phyloP scores from a whole-genome alignment of 352 stramenopile genomes.

The Globisporangium solare region DNA sequence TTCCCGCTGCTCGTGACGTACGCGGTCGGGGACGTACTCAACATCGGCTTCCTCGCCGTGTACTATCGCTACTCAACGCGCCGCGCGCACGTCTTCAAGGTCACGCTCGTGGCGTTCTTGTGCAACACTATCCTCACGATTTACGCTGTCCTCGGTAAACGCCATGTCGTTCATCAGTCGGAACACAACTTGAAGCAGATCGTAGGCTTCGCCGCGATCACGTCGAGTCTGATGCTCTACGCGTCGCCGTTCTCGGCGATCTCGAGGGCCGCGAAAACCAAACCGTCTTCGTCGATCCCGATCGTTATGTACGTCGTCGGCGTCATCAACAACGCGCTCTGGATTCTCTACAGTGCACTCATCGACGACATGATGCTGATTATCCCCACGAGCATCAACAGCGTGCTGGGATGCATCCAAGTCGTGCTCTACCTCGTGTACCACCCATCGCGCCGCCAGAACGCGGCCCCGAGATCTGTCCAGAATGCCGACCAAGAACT shows the following conservation, averaged over 20 bases:
- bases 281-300: slow-evolving; percentile 52
- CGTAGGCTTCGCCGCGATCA: slow-evolving; percentile 41
- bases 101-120: slow-evolving; percentile 23
- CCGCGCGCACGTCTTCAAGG: slow-evolving; percentile 31
- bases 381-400: slow-evolving; percentile 42
- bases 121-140: slow-evolving; percentile 38
- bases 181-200: slow-evolving; percentile 23
- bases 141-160: slow-evolving; percentile 44
- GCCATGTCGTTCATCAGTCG: slow-evolving; percentile 22
- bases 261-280: slow-evolving; percentile 42
- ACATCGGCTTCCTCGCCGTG: slow-evolving; percentile 40
- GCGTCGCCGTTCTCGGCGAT: slow-evolving; percentile 57
- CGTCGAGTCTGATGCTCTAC: slow-evolving; percentile 59
- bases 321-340: slow-evolving; percentile 69
- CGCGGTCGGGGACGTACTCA: slow-evolving; percentile 39
- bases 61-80: slow-evolving; percentile 41
- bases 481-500: slow-evolving; percentile 10
- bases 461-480: neutral
- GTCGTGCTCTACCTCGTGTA: slow-evolving; percentile 58
- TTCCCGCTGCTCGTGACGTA: slow-evolving; percentile 55
- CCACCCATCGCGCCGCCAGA: slow-evolving; percentile 22
- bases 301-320: slow-evolving; percentile 60
- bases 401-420: slow-evolving; percentile 43
- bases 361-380: slow-evolving; percentile 55
- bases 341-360: slow-evolving; percentile 60